Evolutionary conservation across 805 yeast species (phyloP).

Genomic region (Starmerella sirachaensis): DNA sequence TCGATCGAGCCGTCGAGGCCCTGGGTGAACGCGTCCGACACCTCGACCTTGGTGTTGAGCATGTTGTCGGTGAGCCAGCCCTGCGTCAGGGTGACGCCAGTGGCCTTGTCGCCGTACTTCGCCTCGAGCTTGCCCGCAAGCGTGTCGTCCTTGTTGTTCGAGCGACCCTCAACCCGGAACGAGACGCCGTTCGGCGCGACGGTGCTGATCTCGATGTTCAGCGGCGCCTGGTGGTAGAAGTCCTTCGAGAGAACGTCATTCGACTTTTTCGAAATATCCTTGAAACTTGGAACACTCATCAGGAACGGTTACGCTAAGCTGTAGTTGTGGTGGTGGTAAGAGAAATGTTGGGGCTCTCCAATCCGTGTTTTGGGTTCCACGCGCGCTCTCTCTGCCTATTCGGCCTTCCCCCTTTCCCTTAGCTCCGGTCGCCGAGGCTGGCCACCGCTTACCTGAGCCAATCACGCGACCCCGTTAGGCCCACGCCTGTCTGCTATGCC

Average conservation of each 20-base stretch:
- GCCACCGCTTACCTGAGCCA: no score
- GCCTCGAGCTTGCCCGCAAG: constrained; percentile 84
- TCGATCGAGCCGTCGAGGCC: constrained; percentile 89
- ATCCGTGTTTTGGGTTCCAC: no score
- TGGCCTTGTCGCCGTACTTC: constrained; percentile 80
- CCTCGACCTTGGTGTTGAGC: constrained; percentile 84
- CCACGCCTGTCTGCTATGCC: no score
- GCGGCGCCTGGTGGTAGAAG: constrained; percentile 84
- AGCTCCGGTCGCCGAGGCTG: no score
- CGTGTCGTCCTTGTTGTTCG: constrained; percentile 62
- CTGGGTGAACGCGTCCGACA: constrained; percentile 82
- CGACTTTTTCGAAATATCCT: constrained; percentile 85
- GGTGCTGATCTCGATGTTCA: constrained; percentile 79
- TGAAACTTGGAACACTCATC: constrained; percentile 34
- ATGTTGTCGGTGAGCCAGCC: constrained; percentile 95
- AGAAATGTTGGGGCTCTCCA: no score
- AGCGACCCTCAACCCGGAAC: constrained; percentile 87
- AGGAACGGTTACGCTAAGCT: no score
- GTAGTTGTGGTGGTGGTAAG: no score
- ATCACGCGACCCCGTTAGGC: no score
- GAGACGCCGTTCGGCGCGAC: constrained; percentile 93
- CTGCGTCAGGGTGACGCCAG: constrained; percentile 89
- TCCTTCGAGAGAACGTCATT: constrained; percentile 83
- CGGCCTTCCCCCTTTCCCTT: no score
- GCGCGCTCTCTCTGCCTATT: no score